Evolutionary conservation across 345 rosid genomes (phyloP), one percentile per base, ranked within the genome.

Genomic region (Acer negundo): DNA sequence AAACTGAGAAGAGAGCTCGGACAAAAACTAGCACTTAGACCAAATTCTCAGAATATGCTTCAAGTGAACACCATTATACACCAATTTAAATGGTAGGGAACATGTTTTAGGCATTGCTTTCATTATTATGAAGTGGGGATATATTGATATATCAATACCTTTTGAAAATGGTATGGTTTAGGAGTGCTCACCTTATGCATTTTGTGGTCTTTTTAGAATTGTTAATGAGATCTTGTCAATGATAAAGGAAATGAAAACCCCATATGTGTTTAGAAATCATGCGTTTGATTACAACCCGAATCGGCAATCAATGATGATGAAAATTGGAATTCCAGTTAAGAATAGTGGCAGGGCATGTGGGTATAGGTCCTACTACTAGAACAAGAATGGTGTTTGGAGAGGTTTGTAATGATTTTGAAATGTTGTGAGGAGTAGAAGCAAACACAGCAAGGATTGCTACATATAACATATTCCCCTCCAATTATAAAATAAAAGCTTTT

Each of bases 361-460:
- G 56, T 35, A 26, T 67, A 81, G 68, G 76, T 42, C 81, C 80
- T 71, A 78, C 74, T 22, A 42, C 46, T 42, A 20, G 63, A 59
- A 59, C 11, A 3, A 70, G 22, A 73, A 15, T 62, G 23, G 42
- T 44, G 56, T 61, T 55, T 9, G 49, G 10, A n/a, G 77, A 70
- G 26, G 65, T 76, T 75, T 19, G 83, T 84, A 80, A 83, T 85
- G 87, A 87, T 90, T 83, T 85, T 35, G 38, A 77, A 77, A 68
- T 85, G 85, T 78, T 67, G 83, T 76, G 82, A 88, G 80, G 74
- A 78, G 86, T 79, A 78, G 89, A 86, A 84, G 90, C 88, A 80
- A 90, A 86, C 81, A 84, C 90, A 81, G 89, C 91, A 77, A 86
- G 86, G 85, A 90, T 81, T 81, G 85, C 80, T 86, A 63, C 78